These are phyloP conservation scores for Fusarium circinatum DNA, from an alignment of 2,329 filamentous ascomycete species.

Conservation along the genomic window DNA sequence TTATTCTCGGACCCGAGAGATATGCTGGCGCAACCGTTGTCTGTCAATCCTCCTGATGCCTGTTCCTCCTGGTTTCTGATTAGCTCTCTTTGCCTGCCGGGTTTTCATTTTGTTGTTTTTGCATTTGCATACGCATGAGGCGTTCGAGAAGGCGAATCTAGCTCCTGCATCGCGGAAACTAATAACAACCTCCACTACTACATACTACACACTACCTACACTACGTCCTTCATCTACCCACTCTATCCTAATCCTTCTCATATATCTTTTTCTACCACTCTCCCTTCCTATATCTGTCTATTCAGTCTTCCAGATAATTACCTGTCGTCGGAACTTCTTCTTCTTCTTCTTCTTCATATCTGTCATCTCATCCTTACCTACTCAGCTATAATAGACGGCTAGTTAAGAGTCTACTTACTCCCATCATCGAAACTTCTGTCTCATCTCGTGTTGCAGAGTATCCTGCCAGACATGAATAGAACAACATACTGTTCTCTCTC, in stretches of 20 bases:
- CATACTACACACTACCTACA: not conserved
- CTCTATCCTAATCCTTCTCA: not conserved
- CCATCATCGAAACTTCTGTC: not conserved
- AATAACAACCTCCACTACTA: constrained; percentile 9
- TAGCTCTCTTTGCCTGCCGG: constrained; percentile 2
- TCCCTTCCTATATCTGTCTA: not conserved
- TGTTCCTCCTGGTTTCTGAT: not conserved
- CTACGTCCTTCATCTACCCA: constrained; percentile 2
- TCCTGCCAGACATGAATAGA: constrained; percentile 4
- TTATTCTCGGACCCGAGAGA: constrained; percentile 5
- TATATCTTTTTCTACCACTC: not conserved
- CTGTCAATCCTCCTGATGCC: not conserved
- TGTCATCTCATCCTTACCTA: not conserved
- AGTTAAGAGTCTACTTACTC: not conserved
- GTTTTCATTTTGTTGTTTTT: not conserved
- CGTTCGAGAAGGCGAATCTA: constrained; percentile 22
- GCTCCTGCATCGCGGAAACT: constrained; percentile 20
- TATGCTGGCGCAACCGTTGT: constrained; percentile 15
- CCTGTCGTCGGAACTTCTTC: not conserved
- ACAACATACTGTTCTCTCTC: constrained; percentile 10
- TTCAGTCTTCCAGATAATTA: not conserved
- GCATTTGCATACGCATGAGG: constrained; percentile 26
- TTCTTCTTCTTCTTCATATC: not conserved
- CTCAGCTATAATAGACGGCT: not conserved
- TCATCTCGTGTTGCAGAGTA: constrained; percentile 16